Conservation (phyloP, 352 stramenopile species). For the Lagenidium giganteum region DNA sequence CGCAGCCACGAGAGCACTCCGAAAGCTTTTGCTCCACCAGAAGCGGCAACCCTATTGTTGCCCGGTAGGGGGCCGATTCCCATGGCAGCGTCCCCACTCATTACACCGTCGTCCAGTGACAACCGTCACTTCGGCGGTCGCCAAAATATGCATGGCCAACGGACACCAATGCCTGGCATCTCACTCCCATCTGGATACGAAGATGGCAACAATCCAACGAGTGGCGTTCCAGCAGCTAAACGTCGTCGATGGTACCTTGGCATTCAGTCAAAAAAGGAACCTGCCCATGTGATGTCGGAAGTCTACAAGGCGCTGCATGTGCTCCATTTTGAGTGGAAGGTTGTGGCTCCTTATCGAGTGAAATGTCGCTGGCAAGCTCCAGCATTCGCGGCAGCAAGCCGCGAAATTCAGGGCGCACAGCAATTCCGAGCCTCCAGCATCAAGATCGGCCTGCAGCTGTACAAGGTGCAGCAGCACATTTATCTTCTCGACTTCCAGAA, state of each 20-base stretch:
- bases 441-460: constrained; percentile 95
- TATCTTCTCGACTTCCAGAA: constrained; percentile 99
- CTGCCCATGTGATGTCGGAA: constrained; percentile 99
- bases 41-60: constrained; percentile 60
- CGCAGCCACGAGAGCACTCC: constrained; percentile 62
- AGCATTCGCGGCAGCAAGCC: constrained; percentile 18
- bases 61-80: constrained; percentile 62
- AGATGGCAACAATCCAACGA: not conserved
- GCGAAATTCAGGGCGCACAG: constrained; percentile 22
- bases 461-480: constrained; percentile 98
- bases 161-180: not conserved
- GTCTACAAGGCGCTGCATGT: constrained; percentile 98
- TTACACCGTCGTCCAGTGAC: constrained; percentile 54
- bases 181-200: not conserved
- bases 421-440: constrained; percentile 56
- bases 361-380: constrained; percentile 95
- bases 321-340: constrained; percentile 97
- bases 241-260: constrained; percentile 97
- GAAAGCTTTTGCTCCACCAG: constrained; percentile 71
- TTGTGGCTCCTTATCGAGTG: constrained; percentile 95
- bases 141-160: constrained; percentile 6
- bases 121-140: constrained; percentile 64
- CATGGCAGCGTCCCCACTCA: constrained; percentile 74
- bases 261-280: constrained; percentile 99
- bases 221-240: constrained; percentile 42